phyloP scores from a whole-genome alignment of 2,329 filamentous ascomycete species.

The Ophiostoma montium region DNA sequence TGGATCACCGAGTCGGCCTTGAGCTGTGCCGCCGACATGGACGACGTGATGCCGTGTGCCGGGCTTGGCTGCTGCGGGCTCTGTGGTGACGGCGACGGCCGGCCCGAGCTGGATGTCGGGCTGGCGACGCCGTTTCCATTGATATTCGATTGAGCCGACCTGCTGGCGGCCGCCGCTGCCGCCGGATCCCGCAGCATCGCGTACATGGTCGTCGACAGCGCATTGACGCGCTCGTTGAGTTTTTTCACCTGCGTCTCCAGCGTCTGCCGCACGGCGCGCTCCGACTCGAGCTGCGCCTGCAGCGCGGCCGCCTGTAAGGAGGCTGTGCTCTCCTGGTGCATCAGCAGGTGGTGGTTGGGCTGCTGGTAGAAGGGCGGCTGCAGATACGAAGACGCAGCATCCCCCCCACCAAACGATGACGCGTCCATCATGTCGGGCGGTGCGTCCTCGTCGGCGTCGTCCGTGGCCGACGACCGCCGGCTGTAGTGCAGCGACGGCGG shows the following conservation, averaged over 20 bases:
- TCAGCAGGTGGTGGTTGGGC: conserved; percentile 21
- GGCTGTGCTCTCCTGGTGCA: conserved; percentile 20
- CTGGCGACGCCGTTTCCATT: too few relatives aligned
- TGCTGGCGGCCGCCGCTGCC: conserved; percentile 16
- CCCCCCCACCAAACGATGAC: conserved; percentile 33
- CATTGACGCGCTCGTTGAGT: conserved; percentile 35
- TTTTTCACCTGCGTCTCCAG: conserved; percentile 43
- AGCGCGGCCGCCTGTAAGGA: conserved; percentile 28
- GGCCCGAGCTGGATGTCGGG: too few relatives aligned
- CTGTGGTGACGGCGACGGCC: neutral
- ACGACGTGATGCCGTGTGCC: neutral
- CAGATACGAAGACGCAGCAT: conserved; percentile 27
- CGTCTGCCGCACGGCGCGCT: conserved; percentile 39
- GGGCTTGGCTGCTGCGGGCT: conserved; percentile 14
- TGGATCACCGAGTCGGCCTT: conserved; percentile 6
- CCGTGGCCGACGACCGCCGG: conserved; percentile 20
- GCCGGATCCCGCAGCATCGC: conserved; percentile 21
- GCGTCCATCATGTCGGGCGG: too few relatives aligned
- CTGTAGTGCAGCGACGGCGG: conserved; percentile 20
- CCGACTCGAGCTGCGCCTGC: conserved; percentile 37
- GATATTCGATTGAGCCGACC: too few relatives aligned
- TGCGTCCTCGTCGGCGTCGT: conserved; percentile 14
- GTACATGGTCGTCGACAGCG: conserved; percentile 28
- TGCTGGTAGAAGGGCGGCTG: conserved; percentile 16
- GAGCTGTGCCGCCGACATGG: conserved; percentile 1